Conservation (phyloP, 1,139 yeast genomes). For the Blastobotrys petasosporus region DNA sequence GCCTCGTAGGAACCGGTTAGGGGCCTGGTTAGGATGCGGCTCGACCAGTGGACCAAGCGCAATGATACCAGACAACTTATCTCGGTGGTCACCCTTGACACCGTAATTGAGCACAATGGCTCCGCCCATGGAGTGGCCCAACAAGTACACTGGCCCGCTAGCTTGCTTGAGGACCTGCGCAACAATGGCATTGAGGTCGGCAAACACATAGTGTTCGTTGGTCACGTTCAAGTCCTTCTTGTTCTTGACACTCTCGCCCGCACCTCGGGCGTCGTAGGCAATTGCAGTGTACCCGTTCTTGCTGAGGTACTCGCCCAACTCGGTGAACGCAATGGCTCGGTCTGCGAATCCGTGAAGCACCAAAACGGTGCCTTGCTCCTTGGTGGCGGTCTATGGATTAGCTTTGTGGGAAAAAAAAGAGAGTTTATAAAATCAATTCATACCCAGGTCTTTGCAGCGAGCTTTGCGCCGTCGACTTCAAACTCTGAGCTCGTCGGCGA, state of each 20-base stretch:
- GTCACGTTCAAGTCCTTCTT: conserved; percentile 53
- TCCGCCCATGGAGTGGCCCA: conserved; percentile 98
- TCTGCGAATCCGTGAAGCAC: conserved; percentile 74
- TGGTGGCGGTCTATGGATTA: not conserved
- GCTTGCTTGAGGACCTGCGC: conserved; percentile 35
- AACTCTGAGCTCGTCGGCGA: conserved; percentile 2
- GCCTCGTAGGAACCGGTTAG: conserved; percentile 44
- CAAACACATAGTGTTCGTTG: conserved; percentile 55
- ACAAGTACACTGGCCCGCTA: conserved; percentile 43
- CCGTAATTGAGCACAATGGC: conserved; percentile 73
- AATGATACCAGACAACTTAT: conserved; percentile 49
- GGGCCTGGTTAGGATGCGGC: conserved; percentile 51
- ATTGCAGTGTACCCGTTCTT: conserved; percentile 64
- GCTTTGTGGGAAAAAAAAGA: not conserved
- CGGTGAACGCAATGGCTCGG: conserved; percentile 44
- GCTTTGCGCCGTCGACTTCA: conserved; percentile 18
- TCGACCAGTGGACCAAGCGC: conserved; percentile 64
- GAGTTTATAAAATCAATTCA: too few species aligned
- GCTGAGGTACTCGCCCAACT: conserved; percentile 54
- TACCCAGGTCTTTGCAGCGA: conserved; percentile 20
- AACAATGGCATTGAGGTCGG: conserved; percentile 65
- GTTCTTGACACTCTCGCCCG: conserved; percentile 63
- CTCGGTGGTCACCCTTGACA: conserved; percentile 54
- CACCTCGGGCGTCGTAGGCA: conserved; percentile 83
- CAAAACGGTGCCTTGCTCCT: conserved; percentile 48